Evolutionary conservation across 148 eudicot genomes (phyloP), one percentile per base, ranked within the genome.

Genomic region (Limonium bicolor): DNA sequence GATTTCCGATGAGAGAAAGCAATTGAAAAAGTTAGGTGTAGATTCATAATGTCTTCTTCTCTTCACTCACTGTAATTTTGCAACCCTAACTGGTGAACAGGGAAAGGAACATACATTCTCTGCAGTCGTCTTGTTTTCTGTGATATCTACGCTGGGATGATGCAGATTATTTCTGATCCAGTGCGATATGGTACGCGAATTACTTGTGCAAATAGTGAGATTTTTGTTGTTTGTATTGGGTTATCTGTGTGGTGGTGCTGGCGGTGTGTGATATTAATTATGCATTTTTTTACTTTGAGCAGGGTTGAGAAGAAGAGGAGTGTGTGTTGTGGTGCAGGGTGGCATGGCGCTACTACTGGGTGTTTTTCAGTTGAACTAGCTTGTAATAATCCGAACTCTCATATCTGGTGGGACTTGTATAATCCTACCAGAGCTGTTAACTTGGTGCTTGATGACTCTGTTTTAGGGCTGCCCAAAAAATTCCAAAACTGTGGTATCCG

Each of bases 331-430:
- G 88, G 87, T 20, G 30, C 46, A 29, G 77, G 73, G 33, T 61
- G 58, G 60, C 59, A 60, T 35, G 71, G 66, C 7, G 76, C 74
- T 14, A 52, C 48, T 30, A 36, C 22, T 5, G 82, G 79, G 13
- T 80, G 88, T 42, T 38, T 67, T 7, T 60, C 66, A 5, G 5
- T 30, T 42, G 55, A 64, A 10, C 69, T 58, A 65, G 76, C 76
- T 10, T 75, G 82, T 45, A 41, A 22, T 4, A 36, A 72, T 24
- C 28, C 53, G 4, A 63, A 67, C 17, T 7, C 39, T 20, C 50
- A 64, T 42, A 32, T 80, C 6, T 80, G 82, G 82, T 80, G 88
- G 82, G 82, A 75, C 46, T 62, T 68, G 4, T 69, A 66, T 60
- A 80, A 80, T 38, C 88, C 88, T 2, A 64, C 73, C 3, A 53